Evolutionary conservation across 1,284 basidiomycete species (phyloP), one percentile per base, ranked within the genome.

Genomic region (Coniferiporia sulphurascens): DNA sequence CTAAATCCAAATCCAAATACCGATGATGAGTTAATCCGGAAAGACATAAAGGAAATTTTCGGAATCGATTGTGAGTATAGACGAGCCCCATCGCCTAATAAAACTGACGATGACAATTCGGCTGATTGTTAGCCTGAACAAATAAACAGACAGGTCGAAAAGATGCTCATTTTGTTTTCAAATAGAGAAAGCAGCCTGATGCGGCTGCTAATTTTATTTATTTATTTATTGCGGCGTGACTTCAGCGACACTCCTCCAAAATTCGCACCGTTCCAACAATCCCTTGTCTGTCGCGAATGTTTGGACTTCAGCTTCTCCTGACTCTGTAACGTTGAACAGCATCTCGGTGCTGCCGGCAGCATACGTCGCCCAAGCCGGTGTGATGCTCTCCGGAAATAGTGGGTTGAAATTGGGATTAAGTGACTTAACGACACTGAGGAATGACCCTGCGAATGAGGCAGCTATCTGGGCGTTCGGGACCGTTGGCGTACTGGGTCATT

Each of bases 401-500:
- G 66, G 60, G 56, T 78, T 75, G 21, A 65, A 52, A 54, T 78
- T 78, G 1, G 77, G 74, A 60, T 78, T 65, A 19, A 69, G 63
- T 0, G 69, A 66, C 48, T 71, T 63, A 0, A 64, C 73, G 49
- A 78, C 73, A 48, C 72, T 67, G 17, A 75, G 58, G 69, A 78
- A 79, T 0, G 72, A 70, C 55, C 73, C 69, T 4, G 73, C 65
- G 54, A 79, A 79, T 3, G 76, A 71, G 35, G 70, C 70, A 56
- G 68, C 62, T 64, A 79, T 78, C 7, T 65, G 66, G 10, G 70
- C 53, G 64, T 77, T 76, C 35, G 72, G 63, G 66, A 72, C 76
- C 0, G 67, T 51, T 1, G 72, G 72, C 22, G 63, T 44, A 1
- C 56, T 49, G 32, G 9, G n/a, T 8, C 5, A 27, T 27, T 27